Conservation (phyloP, 2,329 filamentous ascomycete genomes). For the Sarocladium strictum region DNA sequence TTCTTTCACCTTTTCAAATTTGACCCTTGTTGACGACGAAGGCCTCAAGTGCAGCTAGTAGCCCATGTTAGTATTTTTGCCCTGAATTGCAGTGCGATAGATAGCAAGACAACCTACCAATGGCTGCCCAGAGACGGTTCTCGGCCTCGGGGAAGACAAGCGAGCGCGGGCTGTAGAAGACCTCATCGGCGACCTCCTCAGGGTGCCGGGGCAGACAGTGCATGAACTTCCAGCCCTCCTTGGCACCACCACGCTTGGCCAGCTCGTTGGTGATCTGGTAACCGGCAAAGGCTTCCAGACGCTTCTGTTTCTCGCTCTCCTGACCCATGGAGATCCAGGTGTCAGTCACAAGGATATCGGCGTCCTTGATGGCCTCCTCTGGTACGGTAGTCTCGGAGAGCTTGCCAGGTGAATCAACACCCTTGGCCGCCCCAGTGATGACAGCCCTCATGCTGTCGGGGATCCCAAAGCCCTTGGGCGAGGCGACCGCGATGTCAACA, state of each 20-base stretch:
- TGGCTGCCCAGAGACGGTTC: constrained; percentile 87
- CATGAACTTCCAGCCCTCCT: constrained; percentile 94
- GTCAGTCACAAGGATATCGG: constrained; percentile 89
- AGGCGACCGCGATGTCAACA: constrained; percentile 79
- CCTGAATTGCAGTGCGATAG: background rate
- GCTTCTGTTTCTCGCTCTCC: constrained; percentile 73
- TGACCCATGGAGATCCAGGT: constrained; percentile 99
- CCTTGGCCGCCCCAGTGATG: constrained; percentile 58
- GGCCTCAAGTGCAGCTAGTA: constrained; percentile 65
- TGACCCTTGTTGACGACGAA: constrained; percentile 95
- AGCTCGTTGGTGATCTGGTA: constrained; percentile 89
- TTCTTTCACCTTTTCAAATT: constrained; percentile 38
- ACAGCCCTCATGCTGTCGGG: constrained; percentile 66
- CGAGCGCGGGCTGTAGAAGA: constrained; percentile 82
- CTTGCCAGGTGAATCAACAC: constrained; percentile 54
- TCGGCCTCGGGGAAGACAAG: constrained; percentile 92
- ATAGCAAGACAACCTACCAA: constrained; percentile 49
- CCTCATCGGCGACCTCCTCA: constrained; percentile 90
- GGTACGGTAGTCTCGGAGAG: constrained; percentile 72
- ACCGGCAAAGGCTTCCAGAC: constrained; percentile 75
- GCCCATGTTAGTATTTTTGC: background rate
- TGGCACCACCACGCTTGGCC: constrained; percentile 78
- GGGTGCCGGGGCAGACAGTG: constrained; percentile 89
- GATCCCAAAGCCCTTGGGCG: constrained; percentile 79
- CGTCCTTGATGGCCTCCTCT: constrained; percentile 77